Evolutionary conservation across 441 rosid genomes (phyloP).

Genomic region (Erodium trifolium): DNA sequence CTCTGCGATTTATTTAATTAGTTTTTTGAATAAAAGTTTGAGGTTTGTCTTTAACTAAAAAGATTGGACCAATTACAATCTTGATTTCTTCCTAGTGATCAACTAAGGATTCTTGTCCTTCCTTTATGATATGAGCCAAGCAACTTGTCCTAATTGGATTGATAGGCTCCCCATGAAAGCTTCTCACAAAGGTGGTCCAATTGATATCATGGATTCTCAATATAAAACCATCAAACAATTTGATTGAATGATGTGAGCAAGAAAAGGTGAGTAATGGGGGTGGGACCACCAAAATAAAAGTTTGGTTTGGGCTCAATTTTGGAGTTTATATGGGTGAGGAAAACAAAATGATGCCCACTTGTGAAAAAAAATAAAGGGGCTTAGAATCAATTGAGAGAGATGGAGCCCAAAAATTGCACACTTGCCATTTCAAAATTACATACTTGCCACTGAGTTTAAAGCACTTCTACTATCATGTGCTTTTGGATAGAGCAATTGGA

Average conservation of each 20-base stretch:
- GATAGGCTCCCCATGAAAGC: background rate
- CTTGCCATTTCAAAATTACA: background rate
- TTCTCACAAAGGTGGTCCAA: background rate
- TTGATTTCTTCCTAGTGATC: background rate
- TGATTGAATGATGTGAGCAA: conserved; percentile 4
- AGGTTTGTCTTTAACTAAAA: too few relatives aligned
- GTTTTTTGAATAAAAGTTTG: too few relatives aligned
- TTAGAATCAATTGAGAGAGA: conserved; percentile 2
- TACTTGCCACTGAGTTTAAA: background rate
- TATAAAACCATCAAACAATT: background rate
- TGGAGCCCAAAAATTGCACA: conserved; percentile 4
- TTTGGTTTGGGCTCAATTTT: background rate
- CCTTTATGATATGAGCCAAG: background rate
- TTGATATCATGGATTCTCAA: background rate
- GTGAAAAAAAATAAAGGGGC: background rate
- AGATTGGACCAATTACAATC: background rate
- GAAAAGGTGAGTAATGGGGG: background rate
- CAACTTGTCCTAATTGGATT: background rate
- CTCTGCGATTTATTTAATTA: too few relatives aligned
- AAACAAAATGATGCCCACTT: conserved; percentile 5
- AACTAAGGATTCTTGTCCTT: background rate
- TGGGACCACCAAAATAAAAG: background rate
- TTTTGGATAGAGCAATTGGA: background rate
- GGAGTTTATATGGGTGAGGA: background rate
- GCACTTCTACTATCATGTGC: background rate